phyloP scores from a whole-genome alignment of 164 flowering plant genomes.

The Dillenia suffruticosa region DNA sequence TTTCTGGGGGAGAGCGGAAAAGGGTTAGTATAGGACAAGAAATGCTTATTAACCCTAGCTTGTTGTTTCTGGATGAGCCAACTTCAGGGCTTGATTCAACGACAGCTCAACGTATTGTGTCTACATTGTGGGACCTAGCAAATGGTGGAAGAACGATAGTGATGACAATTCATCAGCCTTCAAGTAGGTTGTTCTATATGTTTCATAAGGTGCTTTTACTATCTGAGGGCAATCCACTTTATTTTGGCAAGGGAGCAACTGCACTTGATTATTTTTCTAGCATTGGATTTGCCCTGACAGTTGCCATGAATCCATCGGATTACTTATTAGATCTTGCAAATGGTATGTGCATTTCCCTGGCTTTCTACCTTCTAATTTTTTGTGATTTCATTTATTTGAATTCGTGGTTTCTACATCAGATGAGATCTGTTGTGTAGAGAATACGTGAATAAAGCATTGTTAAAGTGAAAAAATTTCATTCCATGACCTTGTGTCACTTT shows the following conservation, averaged over 20 bases:
- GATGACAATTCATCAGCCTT: constrained; percentile 83
- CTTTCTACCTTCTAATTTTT: not conserved
- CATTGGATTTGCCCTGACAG: constrained; percentile 45
- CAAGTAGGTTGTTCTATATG: constrained; percentile 68
- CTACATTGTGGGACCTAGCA: constrained; percentile 50
- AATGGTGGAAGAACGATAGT: constrained; percentile 57
- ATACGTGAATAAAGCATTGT: too few species aligned
- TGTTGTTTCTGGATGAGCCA: constrained; percentile 75
- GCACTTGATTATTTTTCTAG: constrained; percentile 63
- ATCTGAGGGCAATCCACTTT: constrained; percentile 62
- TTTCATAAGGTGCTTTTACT: constrained; percentile 64
- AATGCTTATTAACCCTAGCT: constrained; percentile 70
- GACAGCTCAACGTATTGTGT: constrained; percentile 61
- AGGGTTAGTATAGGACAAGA: constrained; percentile 66
- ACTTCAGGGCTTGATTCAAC: constrained; percentile 83
- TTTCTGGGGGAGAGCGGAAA: constrained; percentile 34
- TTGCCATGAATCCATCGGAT: constrained; percentile 78
- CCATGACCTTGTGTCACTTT: too few species aligned
- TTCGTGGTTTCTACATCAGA: not conserved
- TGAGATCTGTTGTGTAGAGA: too few species aligned
- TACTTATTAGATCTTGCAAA: constrained; percentile 79
- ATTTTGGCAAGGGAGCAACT: constrained; percentile 52
- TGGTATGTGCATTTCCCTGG: constrained; percentile 35
- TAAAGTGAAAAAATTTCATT: too few species aligned
- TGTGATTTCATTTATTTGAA: not conserved